Base-by-base conservation (phyloP, 306 rosid species). In the Purshia tridentata region DNA sequence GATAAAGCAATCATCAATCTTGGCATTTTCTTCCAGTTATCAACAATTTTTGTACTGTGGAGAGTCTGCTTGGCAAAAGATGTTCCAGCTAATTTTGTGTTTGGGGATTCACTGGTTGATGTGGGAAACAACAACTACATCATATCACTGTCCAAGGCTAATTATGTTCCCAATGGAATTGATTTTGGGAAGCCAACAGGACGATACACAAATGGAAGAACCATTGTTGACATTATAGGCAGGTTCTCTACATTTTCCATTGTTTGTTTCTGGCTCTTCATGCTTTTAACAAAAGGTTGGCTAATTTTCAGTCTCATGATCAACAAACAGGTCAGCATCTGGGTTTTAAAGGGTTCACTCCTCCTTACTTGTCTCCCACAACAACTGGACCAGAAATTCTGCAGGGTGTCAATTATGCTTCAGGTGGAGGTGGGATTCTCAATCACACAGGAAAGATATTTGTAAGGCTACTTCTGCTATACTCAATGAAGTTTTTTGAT, bases 121-220 rank as follows among this genome's bases (percentile, higher is more conserved):
- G 87, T 12, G 0, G 96, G 98, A 54, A 89, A 89, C 82, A 88
- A 89, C 67, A 89, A 92, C 59, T 82, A 85, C 81, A 72, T 89
- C 37, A n/a, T 65, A 52, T 59, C 96, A 6, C 78, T 89, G 50
- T 72, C 90, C 45, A 86, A 77, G 81, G 93, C 92, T 22, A 75
- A 88, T 58, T 83, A 47, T 69, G 14, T 55, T 9, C 97, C 97
- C 8, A 80, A 81, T 48, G 96, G 93, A 11, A 83, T 92, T 52
- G 92, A 92, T 86, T 85, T 88, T 41, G 93, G 93, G 59, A 46
- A 6, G 69, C 96, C 96, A 16, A 89, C 92, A 0, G 92, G 98
- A 14, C 61, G 93, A 60, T 92, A 67, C 81, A 89, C 93, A n/a
- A 89, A 89, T 74, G 92, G 92, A 69, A 85, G 91, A 88, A 92